Conservation (phyloP, 148 eudicot genomes). For the Rheum nobile region DNA sequence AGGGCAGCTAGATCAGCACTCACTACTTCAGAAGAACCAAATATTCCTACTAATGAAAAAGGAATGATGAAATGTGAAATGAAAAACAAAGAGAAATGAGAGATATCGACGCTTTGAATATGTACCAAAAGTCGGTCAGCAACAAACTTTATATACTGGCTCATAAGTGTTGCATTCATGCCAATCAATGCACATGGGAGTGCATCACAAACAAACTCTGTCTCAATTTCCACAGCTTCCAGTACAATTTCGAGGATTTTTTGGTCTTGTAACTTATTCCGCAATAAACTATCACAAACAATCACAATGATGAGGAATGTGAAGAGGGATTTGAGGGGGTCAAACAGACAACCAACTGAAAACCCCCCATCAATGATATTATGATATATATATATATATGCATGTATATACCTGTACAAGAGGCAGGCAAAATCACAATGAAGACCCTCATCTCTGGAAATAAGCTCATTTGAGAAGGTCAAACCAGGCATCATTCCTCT, state of each 20-base stretch:
- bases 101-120: neutral
- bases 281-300: constrained; percentile 32
- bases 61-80: neutral
- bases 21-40: neutral
- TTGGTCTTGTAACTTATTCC: constrained; percentile 29
- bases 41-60: neutral
- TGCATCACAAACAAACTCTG: constrained; percentile 66
- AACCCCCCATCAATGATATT: too few species aligned
- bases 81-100: neutral
- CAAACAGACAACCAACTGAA: too few species aligned
- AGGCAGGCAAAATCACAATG: constrained; percentile 85
- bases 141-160: constrained; percentile 74
- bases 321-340: neutral
- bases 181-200: constrained; percentile 80
- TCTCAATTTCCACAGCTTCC: constrained; percentile 82
- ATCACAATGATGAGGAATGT: neutral
- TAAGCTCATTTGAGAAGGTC: constrained; percentile 83
- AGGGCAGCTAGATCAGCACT: neutral
- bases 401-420: constrained; percentile 41
- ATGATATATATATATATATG: neutral
- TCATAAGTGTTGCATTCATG: constrained; percentile 68
- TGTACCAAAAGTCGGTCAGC: constrained; percentile 71
- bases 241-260: constrained; percentile 45
- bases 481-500: constrained; percentile 86
- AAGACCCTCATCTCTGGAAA: constrained; percentile 81